These are phyloP conservation scores for Talaromyces piceae DNA, from an alignment of 2,329 filamentous ascomycete genomes.

Conservation along the genomic window DNA sequence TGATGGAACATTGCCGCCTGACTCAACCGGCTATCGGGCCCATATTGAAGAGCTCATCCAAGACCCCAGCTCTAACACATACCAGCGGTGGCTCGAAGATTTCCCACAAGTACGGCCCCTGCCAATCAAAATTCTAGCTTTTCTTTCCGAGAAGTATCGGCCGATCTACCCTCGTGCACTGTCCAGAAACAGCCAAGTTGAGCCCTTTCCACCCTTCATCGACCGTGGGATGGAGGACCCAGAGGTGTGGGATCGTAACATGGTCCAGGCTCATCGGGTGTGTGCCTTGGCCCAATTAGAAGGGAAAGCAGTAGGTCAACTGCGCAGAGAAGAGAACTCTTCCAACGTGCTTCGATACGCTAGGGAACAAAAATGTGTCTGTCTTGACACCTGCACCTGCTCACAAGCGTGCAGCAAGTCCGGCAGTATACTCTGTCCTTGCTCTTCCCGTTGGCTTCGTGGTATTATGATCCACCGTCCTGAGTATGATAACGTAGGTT, in stretches of 20 bases:
- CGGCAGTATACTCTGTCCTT: constrained; percentile 26
- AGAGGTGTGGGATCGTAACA: constrained; percentile 18
- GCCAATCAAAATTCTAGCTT: constrained; percentile 20
- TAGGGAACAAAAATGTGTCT: constrained; percentile 30
- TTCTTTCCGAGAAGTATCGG: constrained; percentile 32
- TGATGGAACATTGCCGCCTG: constrained; percentile 3
- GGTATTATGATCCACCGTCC: constrained; percentile 16
- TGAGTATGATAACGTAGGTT: constrained; percentile 1
- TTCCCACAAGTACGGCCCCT: constrained; percentile 24
- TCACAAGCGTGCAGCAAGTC: constrained; percentile 25
- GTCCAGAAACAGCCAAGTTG: background rate
- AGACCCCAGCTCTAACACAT: constrained; percentile 18
- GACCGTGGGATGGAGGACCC: constrained; percentile 13
- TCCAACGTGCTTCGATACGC: constrained; percentile 20
- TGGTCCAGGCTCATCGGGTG: constrained; percentile 24
- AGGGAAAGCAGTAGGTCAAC: constrained; percentile 28
- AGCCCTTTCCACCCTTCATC: constrained; percentile 19
- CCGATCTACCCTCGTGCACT: constrained; percentile 12
- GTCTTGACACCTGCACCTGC: constrained; percentile 26
- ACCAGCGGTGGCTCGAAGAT: constrained; percentile 23
- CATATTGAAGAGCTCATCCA: constrained; percentile 17
- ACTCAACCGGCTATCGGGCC: constrained; percentile 9
- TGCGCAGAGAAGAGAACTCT: constrained; percentile 20
- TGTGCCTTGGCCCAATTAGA: constrained; percentile 28
- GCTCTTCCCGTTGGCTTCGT: constrained; percentile 27